These are phyloP conservation scores for slime mould (Dictyostelium discoideum) DNA, from an alignment of 78 protist genomes.

Conservation along the genomic window DNA sequence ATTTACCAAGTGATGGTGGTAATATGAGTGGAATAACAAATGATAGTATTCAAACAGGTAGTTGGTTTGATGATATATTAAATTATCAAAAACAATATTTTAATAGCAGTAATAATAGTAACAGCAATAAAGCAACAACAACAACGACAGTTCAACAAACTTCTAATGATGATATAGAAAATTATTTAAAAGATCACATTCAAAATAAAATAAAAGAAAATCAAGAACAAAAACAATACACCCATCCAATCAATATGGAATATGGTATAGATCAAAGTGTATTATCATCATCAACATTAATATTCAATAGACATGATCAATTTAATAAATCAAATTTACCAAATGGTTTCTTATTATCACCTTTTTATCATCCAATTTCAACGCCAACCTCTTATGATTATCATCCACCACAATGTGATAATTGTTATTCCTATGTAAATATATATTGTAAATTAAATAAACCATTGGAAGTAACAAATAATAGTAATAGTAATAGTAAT, in stretches of 20 bases:
- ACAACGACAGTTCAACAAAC: background rate
- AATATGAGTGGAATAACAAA: background rate
- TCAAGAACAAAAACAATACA: background rate
- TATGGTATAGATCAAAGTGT: slow-evolving; percentile 30
- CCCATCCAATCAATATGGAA: background rate
- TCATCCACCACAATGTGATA: slow-evolving; percentile 31
- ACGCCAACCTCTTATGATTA: background rate
- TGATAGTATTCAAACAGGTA: background rate
- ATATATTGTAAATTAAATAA: slow-evolving; percentile 37
- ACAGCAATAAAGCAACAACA: background rate
- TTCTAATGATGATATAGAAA: background rate
- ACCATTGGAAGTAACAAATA: background rate
- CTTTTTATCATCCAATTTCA: slow-evolving; percentile 47
- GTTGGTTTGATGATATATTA: slow-evolving; percentile 11
- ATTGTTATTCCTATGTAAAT: slow-evolving; percentile 37
- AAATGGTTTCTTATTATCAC: slow-evolving; percentile 45
- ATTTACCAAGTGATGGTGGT: slow-evolving; percentile 3
- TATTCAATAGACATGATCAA: slow-evolving; percentile 17
- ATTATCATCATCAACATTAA: slow-evolving; percentile 12
- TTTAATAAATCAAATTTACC: slow-evolving; percentile 47
- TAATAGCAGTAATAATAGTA: background rate
- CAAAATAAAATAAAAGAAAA: background rate
- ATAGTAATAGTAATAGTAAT: no score
- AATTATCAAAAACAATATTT: slow-evolving; percentile 11
- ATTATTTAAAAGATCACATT: background rate